phyloP scores from a whole-genome alignment of 345 rosid species.

The Jatropha curcas region DNA sequence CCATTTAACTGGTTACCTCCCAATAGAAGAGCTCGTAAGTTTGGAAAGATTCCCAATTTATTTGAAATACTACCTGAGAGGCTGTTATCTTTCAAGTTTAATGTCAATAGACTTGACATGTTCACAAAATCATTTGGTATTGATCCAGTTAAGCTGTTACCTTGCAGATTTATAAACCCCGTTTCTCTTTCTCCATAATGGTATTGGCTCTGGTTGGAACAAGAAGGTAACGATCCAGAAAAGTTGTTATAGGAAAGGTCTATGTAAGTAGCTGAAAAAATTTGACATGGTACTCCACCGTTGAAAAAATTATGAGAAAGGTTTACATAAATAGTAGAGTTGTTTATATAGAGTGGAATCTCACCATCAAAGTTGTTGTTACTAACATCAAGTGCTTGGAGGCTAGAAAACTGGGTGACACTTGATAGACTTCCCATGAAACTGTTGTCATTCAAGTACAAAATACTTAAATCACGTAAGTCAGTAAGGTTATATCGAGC shows the following conservation, averaged over 20 bases:
- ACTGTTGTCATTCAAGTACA: neutral
- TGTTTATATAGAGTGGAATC: neutral
- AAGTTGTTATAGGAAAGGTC: neutral
- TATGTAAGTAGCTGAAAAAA: neutral
- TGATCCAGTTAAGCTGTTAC: neutral
- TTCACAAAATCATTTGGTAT: neutral
- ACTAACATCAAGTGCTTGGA: neutral
- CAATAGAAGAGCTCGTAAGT: neutral
- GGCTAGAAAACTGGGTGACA: neutral
- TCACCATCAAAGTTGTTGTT: neutral
- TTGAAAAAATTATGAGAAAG: neutral
- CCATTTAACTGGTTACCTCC: conserved; percentile 2
- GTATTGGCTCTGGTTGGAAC: neutral
- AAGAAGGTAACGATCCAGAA: neutral
- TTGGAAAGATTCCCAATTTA: neutral
- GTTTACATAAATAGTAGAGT: neutral
- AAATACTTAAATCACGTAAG: neutral
- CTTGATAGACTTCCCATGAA: neutral
- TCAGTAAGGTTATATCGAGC: neutral
- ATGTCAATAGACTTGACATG: neutral
- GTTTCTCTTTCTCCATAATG: too few relatives aligned
- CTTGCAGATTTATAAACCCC: neutral
- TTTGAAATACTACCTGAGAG: neutral
- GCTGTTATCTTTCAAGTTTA: neutral
- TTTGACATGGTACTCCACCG: neutral